Evolutionary conservation across 768 basidiomycete species (phyloP).

Genomic region (Myochromella boudieri): DNA sequence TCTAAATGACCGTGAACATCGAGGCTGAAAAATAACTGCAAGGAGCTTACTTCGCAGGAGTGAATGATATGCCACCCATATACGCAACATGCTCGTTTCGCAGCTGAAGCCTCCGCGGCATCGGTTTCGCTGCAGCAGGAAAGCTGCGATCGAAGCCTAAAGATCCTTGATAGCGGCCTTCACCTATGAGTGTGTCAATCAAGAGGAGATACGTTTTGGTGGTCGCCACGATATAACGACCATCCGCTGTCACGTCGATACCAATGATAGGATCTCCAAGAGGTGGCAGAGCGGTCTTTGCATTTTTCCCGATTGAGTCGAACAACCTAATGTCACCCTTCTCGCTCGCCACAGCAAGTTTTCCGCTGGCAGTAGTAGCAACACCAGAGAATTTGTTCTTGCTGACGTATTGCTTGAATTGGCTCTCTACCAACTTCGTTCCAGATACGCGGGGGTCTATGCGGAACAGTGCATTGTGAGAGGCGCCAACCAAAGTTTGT

Average conservation of each 20-base stretch:
- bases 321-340: slow-evolving; percentile 97
- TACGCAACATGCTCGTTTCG: slow-evolving; percentile 91
- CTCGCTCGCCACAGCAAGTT: slow-evolving; percentile 90
- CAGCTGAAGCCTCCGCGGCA: slow-evolving; percentile 84
- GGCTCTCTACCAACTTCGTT: slow-evolving; percentile 88
- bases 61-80: slow-evolving; percentile 89
- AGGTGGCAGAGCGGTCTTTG: slow-evolving; percentile 95
- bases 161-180: slow-evolving; percentile 79
- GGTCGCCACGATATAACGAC: slow-evolving; percentile 94
- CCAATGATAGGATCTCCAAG: slow-evolving; percentile 95
- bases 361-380: slow-evolving; percentile 82
- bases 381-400: slow-evolving; percentile 96
- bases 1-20: slow-evolving; percentile 38
- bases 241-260: slow-evolving; percentile 91
- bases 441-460: slow-evolving; percentile 95
- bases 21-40: neutral
- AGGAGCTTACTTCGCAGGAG: slow-evolving; percentile 78
- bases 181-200: slow-evolving; percentile 93
- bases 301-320: slow-evolving; percentile 96
- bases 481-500: slow-evolving; percentile 91
- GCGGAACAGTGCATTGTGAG: slow-evolving; percentile 94
- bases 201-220: slow-evolving; percentile 92
- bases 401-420: slow-evolving; percentile 93
- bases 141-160: slow-evolving; percentile 94
- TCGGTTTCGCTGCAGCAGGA: slow-evolving; percentile 91